Evolutionary conservation across 495 filamentous ascomycete species (phyloP).

Genomic region (Hypoxylon fragiforme): DNA sequence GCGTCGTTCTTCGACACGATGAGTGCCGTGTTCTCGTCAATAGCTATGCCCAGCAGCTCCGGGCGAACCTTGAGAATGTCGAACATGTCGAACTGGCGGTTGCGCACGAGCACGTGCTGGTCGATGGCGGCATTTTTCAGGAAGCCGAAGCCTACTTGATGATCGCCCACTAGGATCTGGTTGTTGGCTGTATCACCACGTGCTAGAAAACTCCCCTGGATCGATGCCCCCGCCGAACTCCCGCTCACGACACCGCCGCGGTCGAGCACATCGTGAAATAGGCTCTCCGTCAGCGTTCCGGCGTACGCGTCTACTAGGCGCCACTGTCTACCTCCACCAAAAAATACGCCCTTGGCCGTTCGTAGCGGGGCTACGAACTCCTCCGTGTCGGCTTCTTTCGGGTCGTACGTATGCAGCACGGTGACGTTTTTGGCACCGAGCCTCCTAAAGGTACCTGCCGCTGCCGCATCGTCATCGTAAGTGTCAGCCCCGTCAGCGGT

Average conservation of each 20-base stretch:
- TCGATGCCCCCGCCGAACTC: conserved; percentile 40
- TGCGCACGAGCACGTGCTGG: conserved; percentile 41
- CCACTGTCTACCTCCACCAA: conserved; percentile 41
- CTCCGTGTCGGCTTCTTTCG: conserved; percentile 36
- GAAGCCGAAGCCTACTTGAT: conserved; percentile 40
- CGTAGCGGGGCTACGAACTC: conserved; percentile 37
- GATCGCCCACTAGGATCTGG: conserved; percentile 38
- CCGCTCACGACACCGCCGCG: conserved; percentile 39
- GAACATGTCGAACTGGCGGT: conserved; percentile 41
- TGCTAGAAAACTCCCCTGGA: conserved; percentile 41
- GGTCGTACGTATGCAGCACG: conserved; percentile 42
- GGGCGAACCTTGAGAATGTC: conserved; percentile 41
- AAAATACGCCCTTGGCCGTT: conserved; percentile 37
- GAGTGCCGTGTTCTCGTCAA: conserved; percentile 42
- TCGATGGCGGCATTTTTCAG: conserved; percentile 39
- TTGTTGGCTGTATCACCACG: conserved; percentile 40
- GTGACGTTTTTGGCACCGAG: conserved; percentile 40
- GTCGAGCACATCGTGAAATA: conserved; percentile 37
- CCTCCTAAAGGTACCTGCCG: conserved; percentile 35
- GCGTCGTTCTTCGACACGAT: conserved; percentile 38
- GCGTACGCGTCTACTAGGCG: conserved; percentile 42
- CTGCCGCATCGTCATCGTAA: conserved; percentile 38
- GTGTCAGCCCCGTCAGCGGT: conserved; percentile 35
- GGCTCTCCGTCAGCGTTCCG: conserved; percentile 37
- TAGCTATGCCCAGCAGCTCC: conserved; percentile 38